These are phyloP conservation scores for Lodderomyces theae DNA, from an alignment of 1,139 yeast genomes.

Conservation along the genomic window DNA sequence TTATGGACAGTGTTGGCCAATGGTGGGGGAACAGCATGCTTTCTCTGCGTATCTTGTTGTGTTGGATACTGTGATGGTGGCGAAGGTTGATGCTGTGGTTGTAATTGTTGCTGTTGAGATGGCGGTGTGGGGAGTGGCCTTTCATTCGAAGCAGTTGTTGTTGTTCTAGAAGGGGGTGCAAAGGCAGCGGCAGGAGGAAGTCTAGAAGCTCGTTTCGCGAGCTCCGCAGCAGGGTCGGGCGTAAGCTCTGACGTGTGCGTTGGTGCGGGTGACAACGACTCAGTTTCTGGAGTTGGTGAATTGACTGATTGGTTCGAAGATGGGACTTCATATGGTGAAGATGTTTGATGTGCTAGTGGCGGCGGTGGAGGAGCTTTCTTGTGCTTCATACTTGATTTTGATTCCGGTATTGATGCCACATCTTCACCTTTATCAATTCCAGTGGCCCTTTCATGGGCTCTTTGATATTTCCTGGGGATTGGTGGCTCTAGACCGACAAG, in stretches of 20 bases:
- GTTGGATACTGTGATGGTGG: conserved; percentile 1
- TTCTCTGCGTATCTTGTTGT: conserved; percentile 1
- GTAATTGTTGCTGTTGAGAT: conserved; percentile 7
- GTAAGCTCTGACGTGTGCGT: not conserved
- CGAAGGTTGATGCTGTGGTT: not conserved
- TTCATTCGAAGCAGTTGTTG: conserved; percentile 22
- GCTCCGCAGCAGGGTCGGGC: conserved; percentile 2
- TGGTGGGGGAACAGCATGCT: conserved; percentile 5
- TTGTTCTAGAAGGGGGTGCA: conserved; percentile 32
- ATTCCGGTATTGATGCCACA: conserved; percentile 1
- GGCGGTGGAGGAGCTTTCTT: conserved; percentile 51
- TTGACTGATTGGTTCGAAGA: conserved; percentile 2
- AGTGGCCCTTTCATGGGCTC: conserved; percentile 8
- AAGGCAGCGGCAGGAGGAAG: conserved; percentile 28
- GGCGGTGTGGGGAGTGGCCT: conserved; percentile 6
- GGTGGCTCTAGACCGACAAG: conserved; percentile 86
- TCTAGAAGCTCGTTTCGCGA: conserved; percentile 21
- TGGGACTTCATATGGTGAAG: conserved; percentile 8
- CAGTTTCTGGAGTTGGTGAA: conserved; percentile 1
- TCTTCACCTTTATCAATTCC: conserved; percentile 6
- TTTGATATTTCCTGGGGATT: conserved; percentile 59
- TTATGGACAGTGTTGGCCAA: conserved; percentile 2
- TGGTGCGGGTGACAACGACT: not conserved
- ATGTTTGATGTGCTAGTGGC: conserved; percentile 25
- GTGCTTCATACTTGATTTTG: conserved; percentile 17